phyloP scores from a whole-genome alignment of 2,329 filamentous ascomycete genomes.

The Scortechinia acanthostroma region DNA sequence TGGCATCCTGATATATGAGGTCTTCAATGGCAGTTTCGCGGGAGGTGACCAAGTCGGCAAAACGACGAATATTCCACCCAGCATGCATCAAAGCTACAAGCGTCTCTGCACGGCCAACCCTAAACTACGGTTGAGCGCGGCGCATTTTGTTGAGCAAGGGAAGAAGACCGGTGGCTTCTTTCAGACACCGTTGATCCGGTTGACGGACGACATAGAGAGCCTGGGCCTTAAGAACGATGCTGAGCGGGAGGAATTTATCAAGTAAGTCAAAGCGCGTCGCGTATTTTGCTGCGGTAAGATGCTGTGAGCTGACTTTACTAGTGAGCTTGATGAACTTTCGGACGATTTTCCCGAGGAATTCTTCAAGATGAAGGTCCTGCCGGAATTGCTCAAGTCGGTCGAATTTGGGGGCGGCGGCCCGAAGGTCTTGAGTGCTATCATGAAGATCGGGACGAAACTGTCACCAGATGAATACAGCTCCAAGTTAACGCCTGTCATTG shows the following conservation, averaged over 20 bases:
- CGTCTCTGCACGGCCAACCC: slow-evolving; percentile 81
- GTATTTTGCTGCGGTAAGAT: not conserved
- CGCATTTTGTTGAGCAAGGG: slow-evolving; percentile 84
- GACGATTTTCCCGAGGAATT: slow-evolving; percentile 97
- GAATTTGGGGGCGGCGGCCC: slow-evolving; percentile 94
- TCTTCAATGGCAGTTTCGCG: slow-evolving; percentile 79
- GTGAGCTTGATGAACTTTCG: slow-evolving; percentile 73
- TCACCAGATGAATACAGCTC: slow-evolving; percentile 82
- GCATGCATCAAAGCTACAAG: slow-evolving; percentile 87
- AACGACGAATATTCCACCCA: slow-evolving; percentile 77
- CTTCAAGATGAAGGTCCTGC: slow-evolving; percentile 93
- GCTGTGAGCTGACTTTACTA: not conserved
- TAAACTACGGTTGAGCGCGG: slow-evolving; percentile 77
- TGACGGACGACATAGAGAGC: slow-evolving; percentile 88
- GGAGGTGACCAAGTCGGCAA: slow-evolving; percentile 75
- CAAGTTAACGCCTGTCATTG: slow-evolving; percentile 76
- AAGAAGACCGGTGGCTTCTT: slow-evolving; percentile 79
- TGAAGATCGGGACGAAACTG: slow-evolving; percentile 85
- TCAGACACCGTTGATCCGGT: slow-evolving; percentile 81
- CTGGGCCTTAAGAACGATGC: slow-evolving; percentile 78
- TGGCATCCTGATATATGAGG: slow-evolving; percentile 78
- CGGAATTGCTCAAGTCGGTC: slow-evolving; percentile 95
- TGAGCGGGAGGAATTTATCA: slow-evolving; percentile 79
- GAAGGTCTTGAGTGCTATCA: slow-evolving; percentile 78
- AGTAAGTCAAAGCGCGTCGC: slow-evolving; percentile 30